Evolutionary conservation across 108 stramenopile species (phyloP).

Genomic region (Nitzschia inconspicua): DNA sequence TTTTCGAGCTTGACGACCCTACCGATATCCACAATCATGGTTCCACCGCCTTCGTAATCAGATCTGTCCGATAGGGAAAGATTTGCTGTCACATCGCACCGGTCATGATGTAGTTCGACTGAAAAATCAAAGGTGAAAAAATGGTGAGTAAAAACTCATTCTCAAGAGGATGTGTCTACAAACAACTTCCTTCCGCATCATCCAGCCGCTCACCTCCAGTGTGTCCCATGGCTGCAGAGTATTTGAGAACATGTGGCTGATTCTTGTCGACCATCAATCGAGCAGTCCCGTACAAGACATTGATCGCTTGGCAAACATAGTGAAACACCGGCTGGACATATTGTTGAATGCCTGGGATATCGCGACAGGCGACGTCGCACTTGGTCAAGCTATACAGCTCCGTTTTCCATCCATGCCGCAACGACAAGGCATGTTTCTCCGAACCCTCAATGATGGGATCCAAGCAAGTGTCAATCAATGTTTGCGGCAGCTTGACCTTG

Average conservation of each 20-base stretch:
- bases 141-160: neutral
- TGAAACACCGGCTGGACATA: conserved; percentile 46
- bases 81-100: conserved; percentile 73
- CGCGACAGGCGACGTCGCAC: conserved; percentile 65
- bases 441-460: conserved; percentile 54
- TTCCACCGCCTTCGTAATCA: conserved; percentile 69
- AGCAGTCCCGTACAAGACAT: conserved; percentile 31
- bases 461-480: conserved; percentile 31
- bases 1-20: conserved; percentile 49
- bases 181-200: neutral
- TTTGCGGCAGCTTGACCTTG: conserved; percentile 47
- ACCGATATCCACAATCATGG: conserved; percentile 47
- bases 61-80: conserved; percentile 50
- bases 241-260: conserved; percentile 81
- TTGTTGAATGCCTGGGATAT: conserved; percentile 52
- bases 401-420: conserved; percentile 59
- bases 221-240: conserved; percentile 52
- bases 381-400: conserved; percentile 73
- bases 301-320: conserved; percentile 39
- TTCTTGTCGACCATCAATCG: conserved; percentile 55
- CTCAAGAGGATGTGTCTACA: neutral
- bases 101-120: conserved; percentile 78
- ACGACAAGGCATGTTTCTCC: conserved; percentile 39
- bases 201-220: conserved; percentile 37
- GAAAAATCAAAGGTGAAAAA: neutral